These are phyloP conservation scores for Cymbopogon citratus DNA, from an alignment of 176 grass and related monocot species.

Conservation along the genomic window DNA sequence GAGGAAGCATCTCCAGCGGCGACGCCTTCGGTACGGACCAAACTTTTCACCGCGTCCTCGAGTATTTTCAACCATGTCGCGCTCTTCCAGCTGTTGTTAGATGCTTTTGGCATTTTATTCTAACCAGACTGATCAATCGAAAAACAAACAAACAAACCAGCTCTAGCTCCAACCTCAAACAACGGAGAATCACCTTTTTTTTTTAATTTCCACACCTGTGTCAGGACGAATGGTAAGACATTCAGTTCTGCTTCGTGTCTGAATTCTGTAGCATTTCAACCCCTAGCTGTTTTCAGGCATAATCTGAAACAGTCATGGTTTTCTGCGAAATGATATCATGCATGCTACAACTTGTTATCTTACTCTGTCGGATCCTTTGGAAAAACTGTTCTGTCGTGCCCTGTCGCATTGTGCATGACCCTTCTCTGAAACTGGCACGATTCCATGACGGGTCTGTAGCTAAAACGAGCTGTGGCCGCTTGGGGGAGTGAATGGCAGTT, in stretches of 20 bases:
- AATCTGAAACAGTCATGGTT: background rate
- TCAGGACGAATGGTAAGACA: background rate
- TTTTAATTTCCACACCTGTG: background rate
- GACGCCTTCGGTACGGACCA: background rate
- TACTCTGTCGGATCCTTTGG: background rate
- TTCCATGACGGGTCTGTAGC: background rate
- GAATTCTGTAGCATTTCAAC: background rate
- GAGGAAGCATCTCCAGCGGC: background rate
- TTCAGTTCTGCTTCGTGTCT: background rate
- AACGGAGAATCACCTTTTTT: background rate
- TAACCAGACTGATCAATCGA: background rate
- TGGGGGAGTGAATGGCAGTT: background rate
- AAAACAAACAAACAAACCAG: background rate
- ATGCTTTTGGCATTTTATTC: background rate
- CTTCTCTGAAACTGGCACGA: conserved; percentile 28
- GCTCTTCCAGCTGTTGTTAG: background rate
- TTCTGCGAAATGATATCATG: background rate
- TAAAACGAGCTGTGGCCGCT: background rate
- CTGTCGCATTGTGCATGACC: conserved; percentile 25
- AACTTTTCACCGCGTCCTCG: background rate
- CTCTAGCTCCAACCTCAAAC: background rate
- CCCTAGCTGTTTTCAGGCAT: background rate
- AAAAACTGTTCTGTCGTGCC: background rate
- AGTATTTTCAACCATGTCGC: background rate
- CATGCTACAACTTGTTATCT: background rate